Evolutionary conservation across 2,329 filamentous ascomycete genomes (phyloP), one percentile per base, ranked within the genome.

Genomic region (Sarocladiaceae sp.): DNA sequence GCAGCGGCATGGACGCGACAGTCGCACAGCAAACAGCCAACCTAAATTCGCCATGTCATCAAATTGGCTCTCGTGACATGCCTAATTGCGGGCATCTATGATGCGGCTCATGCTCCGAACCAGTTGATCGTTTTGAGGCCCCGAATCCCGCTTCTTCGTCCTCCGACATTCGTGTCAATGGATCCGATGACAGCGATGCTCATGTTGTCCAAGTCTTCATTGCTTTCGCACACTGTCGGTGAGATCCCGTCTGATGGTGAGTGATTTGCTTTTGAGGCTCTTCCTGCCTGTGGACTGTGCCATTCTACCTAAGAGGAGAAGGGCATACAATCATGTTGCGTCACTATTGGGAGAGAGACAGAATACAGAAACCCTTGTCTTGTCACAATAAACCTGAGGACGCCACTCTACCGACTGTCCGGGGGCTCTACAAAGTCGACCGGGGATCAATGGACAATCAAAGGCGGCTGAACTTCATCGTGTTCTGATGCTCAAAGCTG

Each of bases 21-120:
- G 28, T 26, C 26, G 4, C 22, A 33, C 44, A 33, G 26, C 25
- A 17, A 22, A 33, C 44, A 48, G 22, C 44, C 44, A 33, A 48
- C 44, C 10, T 33, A 28, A 17, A n/a, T 17, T 12, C 33, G 44
- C 44, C 44, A 48, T 48, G 44, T 48, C 44, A 48, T 48, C 44
- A 33, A 33, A 33, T 20, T 20, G n/a, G 44, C 18, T 4, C 44
- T 33, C 44, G 44, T 48, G 44, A 48, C 44, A 11, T 31, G 13
- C 23, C 20, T 20, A 20, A n/a, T 26, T 26, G 22, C 4, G 40
- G n/a, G 40, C 22, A 26, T 44, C 40, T 44, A n/a, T 28, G 40
- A 25, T 44, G 40, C 20, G 40, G 40, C 40, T 44, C 40, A n/a
- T 13, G 11, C 11, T 28, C 40, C 40, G 40, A 28, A 26, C 40